These are phyloP conservation scores for Fusarium sp. DNA, from an alignment of 2,329 filamentous ascomycete species.

Conservation along the genomic window DNA sequence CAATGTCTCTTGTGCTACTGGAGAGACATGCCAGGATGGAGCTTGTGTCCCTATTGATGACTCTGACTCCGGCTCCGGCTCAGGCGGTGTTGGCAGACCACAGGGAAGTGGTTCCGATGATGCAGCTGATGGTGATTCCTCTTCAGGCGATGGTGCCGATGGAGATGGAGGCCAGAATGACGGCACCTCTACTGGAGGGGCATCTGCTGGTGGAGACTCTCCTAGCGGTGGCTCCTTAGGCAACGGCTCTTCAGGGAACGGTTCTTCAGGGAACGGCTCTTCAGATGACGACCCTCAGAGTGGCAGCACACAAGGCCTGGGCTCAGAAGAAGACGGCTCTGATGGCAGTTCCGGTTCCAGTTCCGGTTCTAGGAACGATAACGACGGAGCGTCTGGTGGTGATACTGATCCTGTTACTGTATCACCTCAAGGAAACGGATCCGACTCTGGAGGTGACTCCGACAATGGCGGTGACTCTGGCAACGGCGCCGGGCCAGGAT, in stretches of 20 bases:
- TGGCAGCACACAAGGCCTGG: conserved; percentile 15
- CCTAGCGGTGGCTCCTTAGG: not conserved
- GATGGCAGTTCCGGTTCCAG: not conserved
- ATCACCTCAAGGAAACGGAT: not conserved
- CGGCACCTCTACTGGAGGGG: too few species aligned
- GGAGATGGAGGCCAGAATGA: not conserved
- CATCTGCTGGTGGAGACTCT: not conserved
- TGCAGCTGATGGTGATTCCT: not conserved
- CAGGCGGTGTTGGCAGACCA: not conserved
- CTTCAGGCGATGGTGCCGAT: not conserved
- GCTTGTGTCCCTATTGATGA: not conserved
- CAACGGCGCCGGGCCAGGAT: not conserved
- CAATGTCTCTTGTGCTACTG: conserved; percentile 3
- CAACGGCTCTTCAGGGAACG: not conserved
- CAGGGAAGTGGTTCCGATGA: not conserved
- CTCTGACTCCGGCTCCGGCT: not conserved
- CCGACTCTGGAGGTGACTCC: conserved; percentile 1
- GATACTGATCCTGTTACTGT: not conserved
- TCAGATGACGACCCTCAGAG: not conserved
- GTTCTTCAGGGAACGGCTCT: not conserved
- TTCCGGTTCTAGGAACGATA: not conserved
- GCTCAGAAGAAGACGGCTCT: not conserved
- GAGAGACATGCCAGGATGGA: conserved; percentile 30
- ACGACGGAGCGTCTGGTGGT: not conserved
- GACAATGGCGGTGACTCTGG: not conserved